Conservation (phyloP, 2,329 filamentous ascomycete species). For the Cladorrhinum sp. region DNA sequence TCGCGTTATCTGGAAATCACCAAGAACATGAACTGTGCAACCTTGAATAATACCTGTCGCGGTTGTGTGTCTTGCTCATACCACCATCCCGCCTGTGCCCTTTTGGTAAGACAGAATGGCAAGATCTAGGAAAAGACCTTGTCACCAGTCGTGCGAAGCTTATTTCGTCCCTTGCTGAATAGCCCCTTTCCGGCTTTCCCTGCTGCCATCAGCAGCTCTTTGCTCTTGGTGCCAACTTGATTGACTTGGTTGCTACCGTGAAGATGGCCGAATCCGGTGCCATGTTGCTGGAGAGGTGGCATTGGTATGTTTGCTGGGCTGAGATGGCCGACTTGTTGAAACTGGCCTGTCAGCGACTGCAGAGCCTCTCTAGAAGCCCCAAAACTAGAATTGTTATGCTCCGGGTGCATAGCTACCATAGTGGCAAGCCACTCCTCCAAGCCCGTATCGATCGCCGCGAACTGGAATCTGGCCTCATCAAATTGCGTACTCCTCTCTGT, state of each 20-base stretch:
- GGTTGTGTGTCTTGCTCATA: not conserved
- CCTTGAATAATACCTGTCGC: not conserved
- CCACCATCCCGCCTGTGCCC: not conserved
- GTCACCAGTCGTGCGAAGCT: conserved; percentile 70
- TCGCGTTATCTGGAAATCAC: not conserved
- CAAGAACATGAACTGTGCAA: conserved; percentile 5
- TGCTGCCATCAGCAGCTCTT: conserved; percentile 82
- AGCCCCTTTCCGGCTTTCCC: conserved; percentile 88
- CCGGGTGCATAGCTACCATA: conserved; percentile 46
- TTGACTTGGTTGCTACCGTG: conserved; percentile 42
- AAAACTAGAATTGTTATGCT: conserved; percentile 40
- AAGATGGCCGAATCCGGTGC: conserved; percentile 45
- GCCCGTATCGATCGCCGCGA: conserved; percentile 71
- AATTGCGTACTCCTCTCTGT: conserved; percentile 71
- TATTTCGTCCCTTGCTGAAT: conserved; percentile 86
- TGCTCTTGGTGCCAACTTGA: conserved; percentile 77
- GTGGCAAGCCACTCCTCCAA: conserved; percentile 57
- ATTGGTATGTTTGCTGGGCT: conserved; percentile 35
- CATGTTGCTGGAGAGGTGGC: conserved; percentile 38
- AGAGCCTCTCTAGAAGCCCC: conserved; percentile 14
- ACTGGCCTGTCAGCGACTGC: conserved; percentile 26
- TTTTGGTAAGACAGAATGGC: not conserved
- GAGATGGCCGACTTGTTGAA: not conserved
- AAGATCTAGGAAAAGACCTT: conserved; percentile 77
- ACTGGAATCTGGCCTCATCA: conserved; percentile 67